Base-by-base conservation (phyloP, 106 monocot genomes). In the Platanthera zijinensis region DNA sequence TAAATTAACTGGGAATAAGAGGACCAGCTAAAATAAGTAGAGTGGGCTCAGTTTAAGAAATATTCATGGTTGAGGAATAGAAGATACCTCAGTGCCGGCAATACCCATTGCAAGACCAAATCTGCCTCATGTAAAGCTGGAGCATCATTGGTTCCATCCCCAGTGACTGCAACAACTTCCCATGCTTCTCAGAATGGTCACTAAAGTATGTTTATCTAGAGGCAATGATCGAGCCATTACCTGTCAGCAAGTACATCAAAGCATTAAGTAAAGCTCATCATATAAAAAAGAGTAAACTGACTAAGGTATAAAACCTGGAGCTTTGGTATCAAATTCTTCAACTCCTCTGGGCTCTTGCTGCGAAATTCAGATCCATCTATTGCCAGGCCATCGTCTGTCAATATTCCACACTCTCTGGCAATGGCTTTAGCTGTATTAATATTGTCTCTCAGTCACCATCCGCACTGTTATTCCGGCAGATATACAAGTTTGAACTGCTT, bases 371-470 rank as follows among this genome's bases (percentile, higher is more conserved):
- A 66, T 51, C 96, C 96, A 84, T 93, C 96, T 76, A 97, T 86
- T 0, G 96, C 89, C 39, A 93, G 45, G 52, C 96, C 96, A 80
- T 84, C 93, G 72, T 89, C 96, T 50, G 91, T 97, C 62, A 93
- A 78, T 75, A 97, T 97, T 46, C 96, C 96, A 79, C 96, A 97
- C 78, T 97, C 96, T 75, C 49, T 97, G 11, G 96, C 96, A 53
- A 97, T 97, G 53, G 96, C 96, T 83, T 93, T 93, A 77, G 96
- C 96, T 7, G 96, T 96, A 76, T 89, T 80, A 68, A 96, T 97
- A 62, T 93, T 97, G 82, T 97, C 96, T 73, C 96, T n/a, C 96
- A 32, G 96, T 97, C 73, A 97, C 96, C 93, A 97, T 97, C 68
- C 93, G 81, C 63, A 97, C 96, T 61, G 79, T 91, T 72, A 97